Conservation (phyloP, 2,329 filamentous ascomycete species). For the Beauveria varroae region DNA sequence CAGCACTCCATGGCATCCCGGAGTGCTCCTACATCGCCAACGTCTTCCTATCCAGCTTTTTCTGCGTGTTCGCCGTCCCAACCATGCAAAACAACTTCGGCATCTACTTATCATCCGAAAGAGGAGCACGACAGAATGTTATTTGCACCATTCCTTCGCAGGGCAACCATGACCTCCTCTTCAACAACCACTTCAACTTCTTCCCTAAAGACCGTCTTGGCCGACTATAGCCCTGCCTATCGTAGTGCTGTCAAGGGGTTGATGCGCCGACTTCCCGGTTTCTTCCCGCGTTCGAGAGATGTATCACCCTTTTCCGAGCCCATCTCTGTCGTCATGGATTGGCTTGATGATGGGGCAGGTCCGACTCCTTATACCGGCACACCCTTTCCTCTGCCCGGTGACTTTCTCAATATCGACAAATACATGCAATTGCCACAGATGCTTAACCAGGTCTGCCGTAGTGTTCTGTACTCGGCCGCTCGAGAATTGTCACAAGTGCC, state of each 20-base stretch:
- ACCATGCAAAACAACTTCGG: conserved; percentile 3
- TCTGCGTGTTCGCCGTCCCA: neutral
- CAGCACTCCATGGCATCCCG: neutral
- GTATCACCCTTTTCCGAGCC: conserved; percentile 21
- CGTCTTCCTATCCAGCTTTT: neutral
- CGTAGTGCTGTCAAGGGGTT: conserved; percentile 30
- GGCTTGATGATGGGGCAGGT: conserved; percentile 23
- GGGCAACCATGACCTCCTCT: conserved; percentile 28
- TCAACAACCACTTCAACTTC: conserved; percentile 32
- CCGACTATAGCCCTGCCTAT: conserved; percentile 26
- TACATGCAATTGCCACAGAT: conserved; percentile 15
- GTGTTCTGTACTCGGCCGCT: conserved; percentile 23
- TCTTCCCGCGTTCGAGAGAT: conserved; percentile 17
- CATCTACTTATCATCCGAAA: conserved; percentile 7
- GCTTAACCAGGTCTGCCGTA: conserved; percentile 18
- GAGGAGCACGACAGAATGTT: conserved; percentile 6
- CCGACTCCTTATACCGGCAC: conserved; percentile 15
- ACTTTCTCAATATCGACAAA: conserved; percentile 35
- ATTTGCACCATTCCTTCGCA: conserved; percentile 24
- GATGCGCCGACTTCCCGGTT: conserved; percentile 30
- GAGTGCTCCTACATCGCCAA: conserved; percentile 1
- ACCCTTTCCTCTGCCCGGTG: conserved; percentile 37
- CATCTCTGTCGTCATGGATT: conserved; percentile 14
- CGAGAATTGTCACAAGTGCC: conserved; percentile 18
- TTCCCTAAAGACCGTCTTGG: conserved; percentile 25